Conservation (phyloP, 495 filamentous ascomycete genomes). For the Penicillium paxilli region DNA sequence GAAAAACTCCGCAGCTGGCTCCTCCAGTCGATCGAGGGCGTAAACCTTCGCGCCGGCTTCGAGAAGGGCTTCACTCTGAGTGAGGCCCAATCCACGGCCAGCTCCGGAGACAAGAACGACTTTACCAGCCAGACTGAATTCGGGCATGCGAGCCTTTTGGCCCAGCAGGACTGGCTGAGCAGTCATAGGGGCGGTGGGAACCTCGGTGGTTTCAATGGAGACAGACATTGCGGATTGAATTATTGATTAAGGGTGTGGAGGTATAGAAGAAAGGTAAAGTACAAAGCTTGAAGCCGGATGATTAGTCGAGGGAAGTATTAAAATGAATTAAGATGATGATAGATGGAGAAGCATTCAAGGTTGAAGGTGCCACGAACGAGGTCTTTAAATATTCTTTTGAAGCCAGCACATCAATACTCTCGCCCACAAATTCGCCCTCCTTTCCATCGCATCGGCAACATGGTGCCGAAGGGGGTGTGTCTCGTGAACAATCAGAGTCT, state of each 20-base stretch:
- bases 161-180: conserved; percentile 31
- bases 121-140: conserved; percentile 77
- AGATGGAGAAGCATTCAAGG: neutral
- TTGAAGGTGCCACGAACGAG: neutral
- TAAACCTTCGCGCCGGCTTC: conserved; percentile 74
- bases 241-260: neutral
- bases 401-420: neutral
- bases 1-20: conserved; percentile 57
- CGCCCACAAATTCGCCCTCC: too few species aligned
- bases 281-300: neutral
- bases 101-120: conserved; percentile 79
- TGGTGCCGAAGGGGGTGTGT: conserved; percentile 5
- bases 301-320: neutral
- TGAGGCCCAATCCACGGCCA: conserved; percentile 76
- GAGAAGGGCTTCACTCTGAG: conserved; percentile 75
- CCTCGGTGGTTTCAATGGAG: conserved; percentile 37
- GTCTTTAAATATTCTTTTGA: conserved; percentile 1
- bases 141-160: conserved; percentile 57
- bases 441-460: neutral
- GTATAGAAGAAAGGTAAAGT: conserved; percentile 1
- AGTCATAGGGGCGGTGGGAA: conserved; percentile 26
- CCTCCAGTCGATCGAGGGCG: conserved; percentile 46
- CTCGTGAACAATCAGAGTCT: conserved; percentile 22
- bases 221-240: conserved; percentile 35
- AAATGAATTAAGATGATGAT: neutral